phyloP scores from a whole-genome alignment of 1,284 basidiomycete species.

The Pascua guehoae region DNA sequence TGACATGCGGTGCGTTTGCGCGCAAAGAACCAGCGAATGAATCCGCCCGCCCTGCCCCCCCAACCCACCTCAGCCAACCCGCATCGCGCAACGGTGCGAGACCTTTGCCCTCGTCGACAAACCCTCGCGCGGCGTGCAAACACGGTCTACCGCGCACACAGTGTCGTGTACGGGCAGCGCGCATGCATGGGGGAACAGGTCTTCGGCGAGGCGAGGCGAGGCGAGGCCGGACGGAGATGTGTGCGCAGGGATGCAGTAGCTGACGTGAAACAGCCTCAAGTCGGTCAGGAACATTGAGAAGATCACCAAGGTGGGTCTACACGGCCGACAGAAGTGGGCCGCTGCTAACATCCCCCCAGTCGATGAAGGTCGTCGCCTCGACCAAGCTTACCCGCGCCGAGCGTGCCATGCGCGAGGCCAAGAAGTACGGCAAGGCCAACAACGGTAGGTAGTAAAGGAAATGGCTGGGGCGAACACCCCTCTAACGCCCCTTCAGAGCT shows the following conservation, averaged over 20 bases:
- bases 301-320: slow-evolving; percentile 82
- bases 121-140: neutral
- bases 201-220: too few relatives aligned
- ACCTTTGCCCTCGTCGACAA: neutral
- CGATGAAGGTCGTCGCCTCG: slow-evolving; percentile 99
- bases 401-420: slow-evolving; percentile 88
- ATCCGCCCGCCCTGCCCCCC: neutral
- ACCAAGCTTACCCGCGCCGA: slow-evolving; percentile 95
- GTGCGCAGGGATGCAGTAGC: too few relatives aligned
- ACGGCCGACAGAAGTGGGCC: neutral
- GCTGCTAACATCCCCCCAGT: slow-evolving; percentile 56
- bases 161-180: neutral
- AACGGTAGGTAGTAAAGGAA: slow-evolving; percentile 61
- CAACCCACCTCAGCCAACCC: neutral
- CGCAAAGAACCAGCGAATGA: neutral
- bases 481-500: slow-evolving; percentile 62
- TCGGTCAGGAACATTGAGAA: slow-evolving; percentile 97
- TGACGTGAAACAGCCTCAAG: slow-evolving; percentile 56
- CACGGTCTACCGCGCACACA: neutral
- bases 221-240: too few relatives aligned
- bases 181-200: too few relatives aligned
- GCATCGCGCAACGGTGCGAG: too few relatives aligned
- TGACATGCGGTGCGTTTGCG: slow-evolving; percentile 65
- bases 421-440: slow-evolving; percentile 92
- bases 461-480: neutral